phyloP scores from a whole-genome alignment of 2,329 filamentous ascomycete genomes.

The Trichophaea hybrida region DNA sequence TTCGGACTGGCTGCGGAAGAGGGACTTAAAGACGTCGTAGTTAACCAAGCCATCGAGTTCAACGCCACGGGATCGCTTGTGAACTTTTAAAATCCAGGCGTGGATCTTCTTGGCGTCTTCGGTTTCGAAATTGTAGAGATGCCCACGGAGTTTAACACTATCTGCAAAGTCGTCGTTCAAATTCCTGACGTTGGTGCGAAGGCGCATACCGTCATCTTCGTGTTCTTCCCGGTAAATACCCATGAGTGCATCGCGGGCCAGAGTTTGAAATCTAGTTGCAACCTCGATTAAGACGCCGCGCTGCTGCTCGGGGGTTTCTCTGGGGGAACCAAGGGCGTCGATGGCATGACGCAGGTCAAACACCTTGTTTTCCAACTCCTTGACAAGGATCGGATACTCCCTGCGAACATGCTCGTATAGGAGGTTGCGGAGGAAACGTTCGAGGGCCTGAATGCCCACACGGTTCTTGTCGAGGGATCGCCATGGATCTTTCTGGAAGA shows the following conservation, averaged over 20 bases:
- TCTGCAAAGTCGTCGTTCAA: slow-evolving; percentile 25
- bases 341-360: slow-evolving; percentile 27
- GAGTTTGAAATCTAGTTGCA: slow-evolving; percentile 31
- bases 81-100: slow-evolving; percentile 34
- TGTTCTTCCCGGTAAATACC: slow-evolving; percentile 31
- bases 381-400: slow-evolving; percentile 36
- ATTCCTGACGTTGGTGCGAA: slow-evolving; percentile 26
- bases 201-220: slow-evolving; percentile 30
- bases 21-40: slow-evolving; percentile 32
- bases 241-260: slow-evolving; percentile 29
- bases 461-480: slow-evolving; percentile 27
- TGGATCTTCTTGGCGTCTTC: slow-evolving; percentile 31
- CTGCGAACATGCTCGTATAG: slow-evolving; percentile 34
- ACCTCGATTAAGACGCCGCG: slow-evolving; percentile 31
- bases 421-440: slow-evolving; percentile 32
- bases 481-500: slow-evolving; percentile 25
- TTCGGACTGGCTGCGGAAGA: slow-evolving; percentile 41
- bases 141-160: slow-evolving; percentile 25
- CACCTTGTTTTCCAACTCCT: slow-evolving; percentile 32
- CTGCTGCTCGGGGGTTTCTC: slow-evolving; percentile 31
- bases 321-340: slow-evolving; percentile 29
- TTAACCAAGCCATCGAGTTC: slow-evolving; percentile 39
- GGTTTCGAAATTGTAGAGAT: slow-evolving; percentile 25
- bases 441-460: slow-evolving; percentile 34
- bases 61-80: slow-evolving; percentile 38